A percentile compares a stretch with the other conserved stretches of the same genome.
Evolutionary conservation across 1,139 yeast species (phyloP).

Genomic region (Blastobotrys apis): DNA sequence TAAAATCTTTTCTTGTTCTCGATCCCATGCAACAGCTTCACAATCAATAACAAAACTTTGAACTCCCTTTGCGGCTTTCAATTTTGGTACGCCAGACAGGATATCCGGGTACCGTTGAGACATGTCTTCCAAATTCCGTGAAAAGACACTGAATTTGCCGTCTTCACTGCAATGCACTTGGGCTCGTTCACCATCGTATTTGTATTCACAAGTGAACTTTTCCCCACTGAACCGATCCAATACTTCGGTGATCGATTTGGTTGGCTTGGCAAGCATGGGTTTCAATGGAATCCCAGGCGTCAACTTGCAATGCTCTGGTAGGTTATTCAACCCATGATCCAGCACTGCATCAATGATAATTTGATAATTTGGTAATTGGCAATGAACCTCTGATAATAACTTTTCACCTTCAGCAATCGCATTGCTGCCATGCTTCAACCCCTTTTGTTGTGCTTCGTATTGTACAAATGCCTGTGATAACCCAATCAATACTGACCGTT

Average conservation of each 20-base stretch:
- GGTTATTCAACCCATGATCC: conserved; percentile 59
- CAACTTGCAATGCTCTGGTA: conserved; percentile 65
- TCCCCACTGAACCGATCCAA: conserved; percentile 82
- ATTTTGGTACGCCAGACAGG: conserved; percentile 59
- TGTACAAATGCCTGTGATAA: conserved; percentile 77
- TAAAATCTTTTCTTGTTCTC: conserved; percentile 62
- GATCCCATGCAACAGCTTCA: conserved; percentile 99
- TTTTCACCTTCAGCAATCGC: conserved; percentile 57
- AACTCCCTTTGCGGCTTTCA: conserved; percentile 38
- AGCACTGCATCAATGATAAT: conserved; percentile 63
- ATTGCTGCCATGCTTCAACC: conserved; percentile 20
- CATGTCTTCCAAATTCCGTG: conserved; percentile 97
- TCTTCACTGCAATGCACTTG: conserved; percentile 74
- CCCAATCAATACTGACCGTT: conserved; percentile 79
- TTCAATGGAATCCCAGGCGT: conserved; percentile 93
- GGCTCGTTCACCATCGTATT: conserved; percentile 97
- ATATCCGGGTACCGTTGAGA: conserved; percentile 93
- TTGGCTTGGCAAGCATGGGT: conserved; percentile 98
- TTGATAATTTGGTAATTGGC: conserved; percentile 90
- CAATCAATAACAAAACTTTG: conserved; percentile 75
- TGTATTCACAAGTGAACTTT: conserved; percentile 89
- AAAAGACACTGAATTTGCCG: conserved; percentile 72
- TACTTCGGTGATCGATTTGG: conserved; percentile 85
- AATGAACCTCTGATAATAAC: conserved; percentile 74
- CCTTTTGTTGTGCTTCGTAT: conserved; percentile 33